Base-by-base conservation (phyloP, 2,329 filamentous ascomycete species). In the Alternaria incomplexa region DNA sequence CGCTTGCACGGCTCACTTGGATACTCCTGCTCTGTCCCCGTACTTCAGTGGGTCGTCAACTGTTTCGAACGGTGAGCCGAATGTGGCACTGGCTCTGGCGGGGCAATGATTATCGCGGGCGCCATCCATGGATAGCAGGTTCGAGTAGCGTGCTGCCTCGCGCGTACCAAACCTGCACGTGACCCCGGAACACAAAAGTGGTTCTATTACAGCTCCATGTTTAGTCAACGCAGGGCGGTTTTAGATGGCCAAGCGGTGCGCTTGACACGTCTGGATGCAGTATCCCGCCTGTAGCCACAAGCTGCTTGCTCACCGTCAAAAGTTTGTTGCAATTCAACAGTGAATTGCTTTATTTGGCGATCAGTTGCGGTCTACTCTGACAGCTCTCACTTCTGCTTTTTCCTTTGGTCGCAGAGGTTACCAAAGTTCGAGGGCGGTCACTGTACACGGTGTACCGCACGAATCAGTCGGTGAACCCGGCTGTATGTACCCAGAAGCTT, bases 301-400 rank as follows among this genome's bases (percentile, higher is more conserved):
- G 44, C 53, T 54, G 40, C 22, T 55, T 45, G 26, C 23, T 56
- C 47, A 40, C 48, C 50, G 30, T 20, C 45, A 43, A 40, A 55
- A 15, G 32, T 47, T 48, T 53, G 50, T 47, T 40, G 28, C 23
- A 40, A 28, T 40, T 50, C 63, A 65, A 57, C 61, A 57, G 26
- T 56, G 46, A 60, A 60, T 61, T 63, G 60, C 52, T 47, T 48
- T 61, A 26, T 36, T 58, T 30, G 63, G 53, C 63, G 63, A 67
- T 66, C 63, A 67, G 54, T 64, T 54, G 60, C 63, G 57, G 63
- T 67, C 65, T 60, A 61, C 60, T 56, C 46, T 58, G 61, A 56
- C 59, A 62, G 46, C 59, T 57, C 36, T 46, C 26, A 54, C n/a
- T 43, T 58, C 28, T 63, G 62, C 57, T 61, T 61, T 61, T 61